Evolutionary conservation across 2,329 filamentous ascomycete species (phyloP).

Genomic region (Pseudogymnoascus sp.): DNA sequence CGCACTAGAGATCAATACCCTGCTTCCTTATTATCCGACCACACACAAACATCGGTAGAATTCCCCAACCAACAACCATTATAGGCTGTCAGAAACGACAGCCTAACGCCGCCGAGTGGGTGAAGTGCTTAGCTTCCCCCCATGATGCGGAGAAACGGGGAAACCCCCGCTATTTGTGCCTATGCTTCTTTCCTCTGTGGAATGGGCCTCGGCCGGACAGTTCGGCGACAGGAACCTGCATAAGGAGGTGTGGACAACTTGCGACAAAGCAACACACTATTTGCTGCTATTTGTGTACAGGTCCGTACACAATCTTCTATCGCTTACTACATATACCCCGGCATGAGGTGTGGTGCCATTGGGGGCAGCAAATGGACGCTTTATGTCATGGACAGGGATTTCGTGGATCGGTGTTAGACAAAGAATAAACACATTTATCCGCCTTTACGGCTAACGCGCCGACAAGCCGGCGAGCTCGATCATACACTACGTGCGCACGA

Average conservation of each 20-base stretch:
- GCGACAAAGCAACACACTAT: background rate
- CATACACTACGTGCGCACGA: background rate
- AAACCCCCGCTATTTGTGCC: background rate
- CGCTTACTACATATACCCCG: background rate
- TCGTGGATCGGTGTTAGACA: background rate
- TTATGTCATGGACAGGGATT: background rate
- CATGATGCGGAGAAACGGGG: background rate
- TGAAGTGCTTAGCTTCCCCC: background rate
- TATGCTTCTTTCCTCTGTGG: background rate
- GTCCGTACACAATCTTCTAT: background rate
- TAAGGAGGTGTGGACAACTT: background rate
- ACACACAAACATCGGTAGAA: background rate
- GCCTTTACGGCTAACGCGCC: background rate
- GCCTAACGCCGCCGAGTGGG: background rate
- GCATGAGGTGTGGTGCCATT: background rate
- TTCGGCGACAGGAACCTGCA: background rate
- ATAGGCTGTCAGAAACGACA: background rate
- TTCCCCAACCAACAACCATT: background rate
- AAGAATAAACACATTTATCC: background rate
- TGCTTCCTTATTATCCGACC: background rate
- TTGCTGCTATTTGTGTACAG: background rate
- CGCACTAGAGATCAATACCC: background rate
- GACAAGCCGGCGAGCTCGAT: background rate
- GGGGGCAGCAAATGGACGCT: background rate
- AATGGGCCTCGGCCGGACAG: background rate